Percentiles rank a stretch among this genome's conserved stretches.
phyloP scores from a whole-genome alignment of 768 basidiomycete genomes.

The Kondoa malvinella region DNA sequence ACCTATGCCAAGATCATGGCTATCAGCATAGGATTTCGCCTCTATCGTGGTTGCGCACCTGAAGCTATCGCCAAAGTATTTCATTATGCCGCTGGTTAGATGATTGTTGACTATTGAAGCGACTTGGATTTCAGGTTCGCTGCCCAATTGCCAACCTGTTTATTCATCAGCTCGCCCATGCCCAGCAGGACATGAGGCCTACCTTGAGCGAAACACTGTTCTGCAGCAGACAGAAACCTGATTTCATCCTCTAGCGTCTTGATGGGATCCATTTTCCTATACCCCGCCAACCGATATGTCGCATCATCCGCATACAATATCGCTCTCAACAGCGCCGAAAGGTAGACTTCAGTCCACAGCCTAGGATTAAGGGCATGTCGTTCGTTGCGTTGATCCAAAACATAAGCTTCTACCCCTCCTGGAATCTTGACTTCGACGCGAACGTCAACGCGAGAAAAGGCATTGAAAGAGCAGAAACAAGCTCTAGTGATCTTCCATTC shows the following conservation, averaged over 20 bases:
- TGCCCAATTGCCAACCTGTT: conserved; percentile 92
- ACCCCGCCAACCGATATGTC: conserved; percentile 75
- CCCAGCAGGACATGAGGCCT: no score
- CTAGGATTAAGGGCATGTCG: conserved; percentile 59
- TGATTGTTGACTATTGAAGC: conserved; percentile 94
- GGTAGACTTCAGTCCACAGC: conserved; percentile 94
- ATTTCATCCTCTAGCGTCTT: conserved; percentile 72
- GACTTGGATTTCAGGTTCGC: conserved; percentile 96
- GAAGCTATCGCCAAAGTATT: conserved; percentile 88
- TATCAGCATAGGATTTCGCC: background rate
- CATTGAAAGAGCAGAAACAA: conserved; percentile 83
- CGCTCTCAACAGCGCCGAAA: conserved; percentile 75
- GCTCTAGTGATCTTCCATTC: conserved; percentile 84
- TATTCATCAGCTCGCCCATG: conserved; percentile 1
- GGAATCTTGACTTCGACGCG: conserved; percentile 97
- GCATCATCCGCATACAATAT: conserved; percentile 94
- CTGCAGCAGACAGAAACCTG: conserved; percentile 76
- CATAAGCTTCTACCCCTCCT: conserved; percentile 85
- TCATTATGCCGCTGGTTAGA: conserved; percentile 80
- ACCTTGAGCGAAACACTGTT: conserved; percentile 76
- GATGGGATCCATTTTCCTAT: conserved; percentile 89
- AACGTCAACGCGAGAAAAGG: conserved; percentile 89
- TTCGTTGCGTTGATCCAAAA: conserved; percentile 84
- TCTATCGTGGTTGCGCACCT: conserved; percentile 35
- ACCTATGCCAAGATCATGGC: conserved; percentile 27